Percentiles rank a stretch among this genome's conserved stretches.
Evolutionary conservation across 306 rosid genomes (phyloP).

Genomic region (Cucurbita moschata): DNA sequence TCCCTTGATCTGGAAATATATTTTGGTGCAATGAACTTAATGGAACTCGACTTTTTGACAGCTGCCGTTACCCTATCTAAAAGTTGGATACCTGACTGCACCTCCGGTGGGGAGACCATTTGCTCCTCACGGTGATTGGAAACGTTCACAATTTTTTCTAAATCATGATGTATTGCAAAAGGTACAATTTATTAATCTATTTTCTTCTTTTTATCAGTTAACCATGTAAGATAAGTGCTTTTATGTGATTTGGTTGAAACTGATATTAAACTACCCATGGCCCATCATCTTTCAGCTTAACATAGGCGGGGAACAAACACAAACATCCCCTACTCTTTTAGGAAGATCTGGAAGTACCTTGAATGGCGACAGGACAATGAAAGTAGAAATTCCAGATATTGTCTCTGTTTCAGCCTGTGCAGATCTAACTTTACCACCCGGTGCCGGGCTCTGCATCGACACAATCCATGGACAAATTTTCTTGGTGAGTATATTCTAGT

Average conservation of each 20-base stretch:
- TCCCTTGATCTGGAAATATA: conserved; percentile 13
- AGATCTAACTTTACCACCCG: conserved; percentile 91
- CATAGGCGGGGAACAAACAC: conserved; percentile 40
- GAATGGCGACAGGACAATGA: conserved; percentile 46
- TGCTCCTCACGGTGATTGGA: conserved; percentile 96
- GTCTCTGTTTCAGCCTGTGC: conserved; percentile 88
- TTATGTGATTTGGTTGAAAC: background rate
- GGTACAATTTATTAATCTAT: conserved; percentile 22
- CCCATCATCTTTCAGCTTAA: conserved; percentile 26
- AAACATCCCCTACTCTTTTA: conserved; percentile 29
- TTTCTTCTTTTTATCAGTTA: background rate
- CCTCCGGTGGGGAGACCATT: conserved; percentile 65
- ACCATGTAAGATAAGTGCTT: background rate
- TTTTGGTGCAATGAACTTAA: conserved; percentile 10
- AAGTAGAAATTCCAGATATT: conserved; percentile 76
- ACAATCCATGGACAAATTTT: conserved; percentile 62
- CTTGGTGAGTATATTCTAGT: conserved; percentile 40
- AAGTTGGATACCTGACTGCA: conserved; percentile 82
- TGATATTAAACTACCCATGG: background rate
- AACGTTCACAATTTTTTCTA: conserved; percentile 69
- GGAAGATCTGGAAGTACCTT: conserved; percentile 40
- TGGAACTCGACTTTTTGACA: conserved; percentile 26
- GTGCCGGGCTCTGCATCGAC: conserved; percentile 93
- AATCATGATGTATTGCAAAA: conserved; percentile 84
- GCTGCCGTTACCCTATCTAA: conserved; percentile 90